Conservation (phyloP, 2,329 filamentous ascomycete species). For the Ophiocordyceps camponoti-leonardi region DNA sequence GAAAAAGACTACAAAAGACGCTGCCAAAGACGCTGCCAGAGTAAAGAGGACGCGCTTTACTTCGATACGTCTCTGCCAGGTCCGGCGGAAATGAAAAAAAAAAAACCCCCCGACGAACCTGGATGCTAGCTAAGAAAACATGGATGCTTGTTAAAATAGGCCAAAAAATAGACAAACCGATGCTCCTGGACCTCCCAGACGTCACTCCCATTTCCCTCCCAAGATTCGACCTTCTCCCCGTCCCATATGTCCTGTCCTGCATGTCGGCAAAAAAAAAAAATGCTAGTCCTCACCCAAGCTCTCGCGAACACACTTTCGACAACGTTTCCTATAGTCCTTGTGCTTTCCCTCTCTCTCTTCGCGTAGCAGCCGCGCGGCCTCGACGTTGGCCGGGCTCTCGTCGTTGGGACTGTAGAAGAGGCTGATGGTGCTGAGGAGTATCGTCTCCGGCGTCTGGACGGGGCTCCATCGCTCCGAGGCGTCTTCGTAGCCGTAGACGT, state of each 20-base stretch:
- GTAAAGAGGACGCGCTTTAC: no score
- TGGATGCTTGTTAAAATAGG: no score
- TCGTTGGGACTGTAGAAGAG: conserved; percentile 87
- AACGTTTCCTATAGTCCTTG: conserved; percentile 62
- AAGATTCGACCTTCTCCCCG: background rate
- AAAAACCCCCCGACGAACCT: no score
- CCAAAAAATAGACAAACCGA: no score
- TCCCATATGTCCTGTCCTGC: background rate
- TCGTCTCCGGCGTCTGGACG: conserved; percentile 89
- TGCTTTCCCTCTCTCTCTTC: conserved; percentile 47
- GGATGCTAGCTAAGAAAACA: no score
- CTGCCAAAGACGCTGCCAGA: no score
- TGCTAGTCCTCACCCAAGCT: conserved; percentile 55
- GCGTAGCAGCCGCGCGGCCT: conserved; percentile 76
- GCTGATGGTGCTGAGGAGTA: conserved; percentile 79
- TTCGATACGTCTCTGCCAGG: no score
- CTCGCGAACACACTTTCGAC: conserved; percentile 63
- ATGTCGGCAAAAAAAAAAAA: background rate
- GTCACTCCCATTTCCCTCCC: background rate
- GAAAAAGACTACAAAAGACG: no score
- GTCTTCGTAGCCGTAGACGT: conserved; percentile 83
- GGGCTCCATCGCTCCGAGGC: conserved; percentile 86
- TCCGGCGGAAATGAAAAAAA: no score
- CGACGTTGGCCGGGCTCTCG: conserved; percentile 87
- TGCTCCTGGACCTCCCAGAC: background rate